Percentiles rank a stretch among this genome's conserved stretches.
phyloP scores from a whole-genome alignment of 106 monocot species.

The Dendrobium huoshanense region DNA sequence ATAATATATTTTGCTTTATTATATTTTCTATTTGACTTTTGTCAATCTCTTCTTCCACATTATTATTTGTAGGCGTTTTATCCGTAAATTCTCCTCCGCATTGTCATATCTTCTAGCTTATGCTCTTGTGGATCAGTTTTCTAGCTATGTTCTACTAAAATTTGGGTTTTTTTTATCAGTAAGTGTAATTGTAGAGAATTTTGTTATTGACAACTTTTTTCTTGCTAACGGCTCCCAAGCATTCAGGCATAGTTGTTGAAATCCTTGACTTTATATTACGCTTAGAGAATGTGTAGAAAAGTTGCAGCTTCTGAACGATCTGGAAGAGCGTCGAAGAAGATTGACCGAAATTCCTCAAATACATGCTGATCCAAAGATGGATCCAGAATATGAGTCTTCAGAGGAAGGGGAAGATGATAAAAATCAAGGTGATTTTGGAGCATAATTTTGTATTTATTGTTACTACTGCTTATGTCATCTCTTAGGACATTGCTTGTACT shows the following conservation, averaged over 20 bases:
- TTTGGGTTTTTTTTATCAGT: not conserved
- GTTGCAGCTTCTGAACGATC: slow-evolving; percentile 48
- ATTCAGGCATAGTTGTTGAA: not conserved
- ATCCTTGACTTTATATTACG: slow-evolving; percentile 46
- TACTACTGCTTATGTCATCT: not conserved
- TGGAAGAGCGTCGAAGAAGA: slow-evolving; percentile 46
- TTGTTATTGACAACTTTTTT: not conserved
- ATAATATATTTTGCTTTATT: no score
- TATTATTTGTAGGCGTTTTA: no score
- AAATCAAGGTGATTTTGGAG: slow-evolving; percentile 22
- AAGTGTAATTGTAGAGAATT: not conserved
- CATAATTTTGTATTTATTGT: not conserved
- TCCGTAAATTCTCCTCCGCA: no score
- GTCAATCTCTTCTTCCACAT: no score
- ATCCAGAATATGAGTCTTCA: slow-evolving; percentile 51
- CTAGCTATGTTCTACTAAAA: not conserved
- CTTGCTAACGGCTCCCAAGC: not conserved
- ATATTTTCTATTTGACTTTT: no score
- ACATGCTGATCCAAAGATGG: slow-evolving; percentile 65
- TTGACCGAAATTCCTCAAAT: slow-evolving; percentile 55
- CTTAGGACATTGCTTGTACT: not conserved
- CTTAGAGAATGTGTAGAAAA: slow-evolving; percentile 75
- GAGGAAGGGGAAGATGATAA: slow-evolving; percentile 42
- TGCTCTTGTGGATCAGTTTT: not conserved
- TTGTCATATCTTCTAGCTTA: no score